Conservation (phyloP, 768 basidiomycete genomes). For the Hericium coralloides region DNA sequence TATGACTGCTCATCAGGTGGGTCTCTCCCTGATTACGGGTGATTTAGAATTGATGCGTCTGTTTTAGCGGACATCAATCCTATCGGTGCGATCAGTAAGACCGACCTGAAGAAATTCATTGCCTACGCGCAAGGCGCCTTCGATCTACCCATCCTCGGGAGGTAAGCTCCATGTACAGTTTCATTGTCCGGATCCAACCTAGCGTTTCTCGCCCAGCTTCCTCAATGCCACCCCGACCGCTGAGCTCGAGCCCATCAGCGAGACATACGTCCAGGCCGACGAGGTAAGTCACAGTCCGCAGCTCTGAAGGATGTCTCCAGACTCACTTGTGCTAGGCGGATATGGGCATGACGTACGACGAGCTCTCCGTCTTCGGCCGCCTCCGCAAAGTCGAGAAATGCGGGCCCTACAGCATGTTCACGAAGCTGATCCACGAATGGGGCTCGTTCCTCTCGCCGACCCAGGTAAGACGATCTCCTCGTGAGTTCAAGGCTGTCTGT, state of each 20-base stretch:
- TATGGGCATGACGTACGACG: conserved; percentile 99
- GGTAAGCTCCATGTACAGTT: conserved; percentile 33
- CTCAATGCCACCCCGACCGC: conserved; percentile 89
- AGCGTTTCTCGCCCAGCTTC: conserved; percentile 54
- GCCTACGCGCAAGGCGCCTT: conserved; percentile 72
- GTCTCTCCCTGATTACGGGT: conserved; percentile 4
- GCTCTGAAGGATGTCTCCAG: background rate
- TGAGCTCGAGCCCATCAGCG: conserved; percentile 91
- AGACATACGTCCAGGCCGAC: conserved; percentile 90
- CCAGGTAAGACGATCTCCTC: conserved; percentile 40
- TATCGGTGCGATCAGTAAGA: conserved; percentile 96
- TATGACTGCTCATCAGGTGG: conserved; percentile 91
- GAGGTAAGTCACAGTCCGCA: conserved; percentile 45
- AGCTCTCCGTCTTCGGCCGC: conserved; percentile 87
- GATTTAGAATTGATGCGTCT: conserved; percentile 7
- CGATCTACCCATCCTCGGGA: conserved; percentile 73
- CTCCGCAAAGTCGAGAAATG: conserved; percentile 95
- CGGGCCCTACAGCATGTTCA: conserved; percentile 96
- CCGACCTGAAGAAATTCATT: conserved; percentile 94
- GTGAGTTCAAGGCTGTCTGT: background rate
- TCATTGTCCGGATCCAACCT: background rate
- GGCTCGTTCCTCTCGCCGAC: conserved; percentile 73
- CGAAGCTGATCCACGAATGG: conserved; percentile 93
- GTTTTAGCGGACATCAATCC: conserved; percentile 89
- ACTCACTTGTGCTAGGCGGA: conserved; percentile 58